Percentiles rank a stretch among this genome's conserved stretches.
Evolutionary conservation across 306 rosid species (phyloP).

Genomic region (Parietaria judaica): DNA sequence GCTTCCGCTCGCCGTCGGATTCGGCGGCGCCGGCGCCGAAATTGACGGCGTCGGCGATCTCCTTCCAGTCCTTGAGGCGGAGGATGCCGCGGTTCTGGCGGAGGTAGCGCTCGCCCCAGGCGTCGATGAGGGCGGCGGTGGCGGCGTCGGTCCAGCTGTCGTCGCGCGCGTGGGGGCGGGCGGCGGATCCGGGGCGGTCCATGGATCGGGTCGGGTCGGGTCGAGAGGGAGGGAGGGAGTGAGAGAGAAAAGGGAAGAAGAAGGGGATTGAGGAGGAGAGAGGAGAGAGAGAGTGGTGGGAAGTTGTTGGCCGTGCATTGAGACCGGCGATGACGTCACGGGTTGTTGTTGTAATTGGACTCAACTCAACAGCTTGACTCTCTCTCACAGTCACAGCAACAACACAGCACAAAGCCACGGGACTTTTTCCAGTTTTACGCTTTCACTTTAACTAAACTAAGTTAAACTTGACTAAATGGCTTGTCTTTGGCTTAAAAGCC

Average conservation of each 20-base stretch:
- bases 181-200: slow-evolving; percentile 11
- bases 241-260: background rate
- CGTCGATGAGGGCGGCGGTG: slow-evolving; percentile 29
- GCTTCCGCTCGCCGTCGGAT: slow-evolving; percentile 3
- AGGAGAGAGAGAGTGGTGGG: slow-evolving; percentile 12
- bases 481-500: no score
- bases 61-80: slow-evolving; percentile 50
- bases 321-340: slow-evolving; percentile 47
- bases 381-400: background rate
- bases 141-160: slow-evolving; percentile 49
- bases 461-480: no score
- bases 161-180: slow-evolving; percentile 22
- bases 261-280: background rate
- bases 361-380: slow-evolving; percentile 6
- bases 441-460: no score
- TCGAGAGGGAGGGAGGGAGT: background rate
- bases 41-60: slow-evolving; percentile 35
- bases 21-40: slow-evolving; percentile 14
- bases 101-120: slow-evolving; percentile 44
- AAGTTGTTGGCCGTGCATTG: slow-evolving; percentile 31
- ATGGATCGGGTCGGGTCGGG: slow-evolving; percentile 10
- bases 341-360: slow-evolving; percentile 19
- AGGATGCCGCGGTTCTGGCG: slow-evolving; percentile 40
- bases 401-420: background rate
- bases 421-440: background rate